Evolutionary conservation across 352 stramenopile species (phyloP).

Genomic region (Phytophthora pini): DNA sequence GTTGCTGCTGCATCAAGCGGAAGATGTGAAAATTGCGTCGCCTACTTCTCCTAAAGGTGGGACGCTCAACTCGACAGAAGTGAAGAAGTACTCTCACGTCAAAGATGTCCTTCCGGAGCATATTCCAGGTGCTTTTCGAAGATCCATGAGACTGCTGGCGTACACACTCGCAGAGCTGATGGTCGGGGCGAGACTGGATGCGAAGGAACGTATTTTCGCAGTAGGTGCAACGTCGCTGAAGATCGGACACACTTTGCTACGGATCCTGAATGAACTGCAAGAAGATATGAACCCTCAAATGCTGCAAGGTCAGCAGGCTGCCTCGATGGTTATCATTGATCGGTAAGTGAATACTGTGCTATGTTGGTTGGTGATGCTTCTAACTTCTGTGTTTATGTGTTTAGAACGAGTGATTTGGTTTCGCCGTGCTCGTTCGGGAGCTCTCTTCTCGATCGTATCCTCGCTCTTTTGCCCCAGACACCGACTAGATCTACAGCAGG

Average conservation of each 20-base stretch:
- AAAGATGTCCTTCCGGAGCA: slow-evolving; percentile 72
- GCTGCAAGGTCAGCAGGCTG: slow-evolving; percentile 49
- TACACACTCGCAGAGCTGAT: slow-evolving; percentile 70
- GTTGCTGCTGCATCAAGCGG: slow-evolving; percentile 66
- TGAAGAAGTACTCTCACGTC: slow-evolving; percentile 56
- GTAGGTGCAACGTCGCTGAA: slow-evolving; percentile 79
- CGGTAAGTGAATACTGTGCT: slow-evolving; percentile 40
- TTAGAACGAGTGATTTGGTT: slow-evolving; percentile 69
- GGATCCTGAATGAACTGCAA: slow-evolving; percentile 65
- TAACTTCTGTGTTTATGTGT: slow-evolving; percentile 2
- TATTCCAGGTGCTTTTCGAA: slow-evolving; percentile 66
- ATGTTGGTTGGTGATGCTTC: neutral
- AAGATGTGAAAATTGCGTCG: slow-evolving; percentile 7
- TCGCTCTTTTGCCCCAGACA: slow-evolving; percentile 67
- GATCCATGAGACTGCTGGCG: slow-evolving; percentile 70
- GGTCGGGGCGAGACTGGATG: slow-evolving; percentile 53
- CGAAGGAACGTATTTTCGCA: slow-evolving; percentile 75
- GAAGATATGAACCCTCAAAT: slow-evolving; percentile 48
- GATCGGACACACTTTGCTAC: slow-evolving; percentile 77
- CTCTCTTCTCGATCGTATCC: slow-evolving; percentile 74
- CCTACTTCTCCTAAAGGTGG: slow-evolving; percentile 14
- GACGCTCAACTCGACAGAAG: slow-evolving; percentile 8
- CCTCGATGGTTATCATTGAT: slow-evolving; percentile 73
- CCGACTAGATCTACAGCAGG: slow-evolving; percentile 16
- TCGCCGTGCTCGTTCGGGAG: slow-evolving; percentile 69